phyloP scores from a whole-genome alignment of 2,329 filamentous ascomycete genomes.

The Calonectria pseudoturangicola region DNA sequence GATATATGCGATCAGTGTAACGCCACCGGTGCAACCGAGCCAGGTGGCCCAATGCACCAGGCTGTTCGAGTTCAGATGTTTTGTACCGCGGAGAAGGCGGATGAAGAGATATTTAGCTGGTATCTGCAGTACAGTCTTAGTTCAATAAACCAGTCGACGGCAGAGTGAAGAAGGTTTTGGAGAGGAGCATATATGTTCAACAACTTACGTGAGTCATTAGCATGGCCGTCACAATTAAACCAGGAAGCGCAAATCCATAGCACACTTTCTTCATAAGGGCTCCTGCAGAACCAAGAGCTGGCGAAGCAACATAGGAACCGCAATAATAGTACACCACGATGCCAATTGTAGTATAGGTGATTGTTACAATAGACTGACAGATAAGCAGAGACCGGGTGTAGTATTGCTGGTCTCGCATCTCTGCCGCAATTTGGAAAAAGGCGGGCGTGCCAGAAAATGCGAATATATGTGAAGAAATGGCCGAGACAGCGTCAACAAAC shows the following conservation, averaged over 20 bases:
- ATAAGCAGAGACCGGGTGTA: conserved; percentile 54
- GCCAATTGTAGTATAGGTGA: conserved; percentile 59
- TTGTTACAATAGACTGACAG: conserved; percentile 53
- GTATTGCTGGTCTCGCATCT: conserved; percentile 56
- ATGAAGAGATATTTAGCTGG: conserved; percentile 28
- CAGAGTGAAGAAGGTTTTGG: not conserved
- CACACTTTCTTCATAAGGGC: conserved; percentile 63
- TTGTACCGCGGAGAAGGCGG: conserved; percentile 12
- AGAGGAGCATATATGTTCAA: not conserved
- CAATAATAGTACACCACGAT: conserved; percentile 67
- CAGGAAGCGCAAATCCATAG: conserved; percentile 62
- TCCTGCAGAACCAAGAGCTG: conserved; percentile 67
- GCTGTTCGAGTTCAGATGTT: conserved; percentile 28
- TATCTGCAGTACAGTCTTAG: not conserved
- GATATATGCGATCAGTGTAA: conserved; percentile 39
- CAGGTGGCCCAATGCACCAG: conserved; percentile 15
- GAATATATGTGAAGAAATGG: conserved; percentile 60
- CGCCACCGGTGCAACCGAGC: conserved; percentile 42
- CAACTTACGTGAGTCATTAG: conserved; percentile 49
- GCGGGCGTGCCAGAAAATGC: conserved; percentile 61
- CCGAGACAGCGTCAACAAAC: conserved; percentile 57
- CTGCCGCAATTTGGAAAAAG: conserved; percentile 57
- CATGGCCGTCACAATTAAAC: conserved; percentile 54
- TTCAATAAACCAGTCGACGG: too few relatives aligned
- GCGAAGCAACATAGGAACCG: conserved; percentile 67